Evolutionary conservation across 1,139 yeast species (phyloP), one percentile per base, ranked within the genome.

Genomic region (Yamadazyma taylorii): DNA sequence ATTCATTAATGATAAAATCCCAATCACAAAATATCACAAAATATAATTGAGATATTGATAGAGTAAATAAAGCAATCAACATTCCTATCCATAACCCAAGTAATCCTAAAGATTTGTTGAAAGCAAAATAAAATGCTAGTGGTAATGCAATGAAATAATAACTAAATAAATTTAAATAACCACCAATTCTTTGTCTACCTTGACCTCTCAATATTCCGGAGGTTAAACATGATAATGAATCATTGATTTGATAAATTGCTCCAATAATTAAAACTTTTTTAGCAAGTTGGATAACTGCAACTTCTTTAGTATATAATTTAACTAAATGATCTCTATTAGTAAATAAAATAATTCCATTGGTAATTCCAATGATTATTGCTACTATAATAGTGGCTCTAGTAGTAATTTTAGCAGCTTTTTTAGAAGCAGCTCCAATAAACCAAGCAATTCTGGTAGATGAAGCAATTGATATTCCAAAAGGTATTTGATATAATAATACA

Each of bases 381-480:
- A 69, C 46, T 6, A 56, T 34, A 27, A 79, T 51, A 2, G 79
- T 58, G 0, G 79, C 73, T 12, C 60, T 53, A 8, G 69, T 54
- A 0, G 75, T 69, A 2, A 59, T 62, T n/a, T 59, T 53, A 0
- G 83, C 78, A 0, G 82, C 66, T 14, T 52, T 46, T 40, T 69
- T 74, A 3, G 81, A 70, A 0, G 85, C 85, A 1, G 88, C 84
- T 7, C 94, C 94, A 43, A 85, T 74, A 50, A 69, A 82, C 78
- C 87, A 82, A 1, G 92, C 94, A 31, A 84, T 74, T 60, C 92
- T 71, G 0, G 92, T 83, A 10, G 89, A 79, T 1, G 86, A 75
- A 3, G 89, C 87, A 35, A 85, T 81, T 6, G 86, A 77, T 35
- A 83, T 68, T 1, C 90, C 87, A 61, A 83, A 81, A 5, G 92